A percentile compares a stretch with the other conserved stretches of the same genome.
Conservation (phyloP, 306 rosid genomes). For the Adenanthera pavonina region DNA sequence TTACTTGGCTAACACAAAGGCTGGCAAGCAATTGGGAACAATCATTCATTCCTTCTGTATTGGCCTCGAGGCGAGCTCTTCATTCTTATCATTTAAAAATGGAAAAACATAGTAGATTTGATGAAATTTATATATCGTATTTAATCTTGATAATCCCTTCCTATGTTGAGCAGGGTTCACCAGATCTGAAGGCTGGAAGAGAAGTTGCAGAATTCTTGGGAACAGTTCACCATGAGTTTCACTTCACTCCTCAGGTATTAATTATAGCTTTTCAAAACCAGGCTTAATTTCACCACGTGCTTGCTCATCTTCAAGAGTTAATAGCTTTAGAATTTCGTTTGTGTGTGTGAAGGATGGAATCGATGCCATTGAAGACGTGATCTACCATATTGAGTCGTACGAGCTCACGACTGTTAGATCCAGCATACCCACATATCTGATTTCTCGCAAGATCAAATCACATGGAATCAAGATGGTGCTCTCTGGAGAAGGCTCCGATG, state of each 20-base stretch:
- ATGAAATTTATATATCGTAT: background rate
- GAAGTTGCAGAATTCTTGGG: slow-evolving; percentile 92
- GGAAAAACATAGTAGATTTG: background rate
- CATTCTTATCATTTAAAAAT: slow-evolving; percentile 18
- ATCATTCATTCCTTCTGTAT: slow-evolving; percentile 90
- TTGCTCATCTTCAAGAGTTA: too few species aligned
- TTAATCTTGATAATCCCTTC: background rate
- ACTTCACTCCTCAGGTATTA: slow-evolving; percentile 78
- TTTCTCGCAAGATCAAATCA: slow-evolving; percentile 87
- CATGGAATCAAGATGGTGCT: slow-evolving; percentile 90
- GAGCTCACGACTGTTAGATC: slow-evolving; percentile 92
- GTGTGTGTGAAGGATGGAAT: slow-evolving; percentile 71
- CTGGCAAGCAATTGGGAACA: slow-evolving; percentile 87
- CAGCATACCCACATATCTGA: slow-evolving; percentile 91
- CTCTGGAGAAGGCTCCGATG: slow-evolving; percentile 96
- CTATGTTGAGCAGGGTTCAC: slow-evolving; percentile 70
- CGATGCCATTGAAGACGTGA: slow-evolving; percentile 93
- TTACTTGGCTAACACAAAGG: slow-evolving; percentile 72
- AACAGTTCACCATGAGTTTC: slow-evolving; percentile 85
- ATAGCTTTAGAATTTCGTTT: too few species aligned
- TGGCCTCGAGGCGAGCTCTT: slow-evolving; percentile 69
- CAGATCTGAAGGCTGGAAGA: slow-evolving; percentile 89
- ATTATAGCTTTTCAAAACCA: background rate
- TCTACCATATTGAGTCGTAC: slow-evolving; percentile 85
- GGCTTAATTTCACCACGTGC: background rate